Base-by-base conservation (phyloP, 441 rosid genomes). In the Adansonia grandidieri region DNA sequence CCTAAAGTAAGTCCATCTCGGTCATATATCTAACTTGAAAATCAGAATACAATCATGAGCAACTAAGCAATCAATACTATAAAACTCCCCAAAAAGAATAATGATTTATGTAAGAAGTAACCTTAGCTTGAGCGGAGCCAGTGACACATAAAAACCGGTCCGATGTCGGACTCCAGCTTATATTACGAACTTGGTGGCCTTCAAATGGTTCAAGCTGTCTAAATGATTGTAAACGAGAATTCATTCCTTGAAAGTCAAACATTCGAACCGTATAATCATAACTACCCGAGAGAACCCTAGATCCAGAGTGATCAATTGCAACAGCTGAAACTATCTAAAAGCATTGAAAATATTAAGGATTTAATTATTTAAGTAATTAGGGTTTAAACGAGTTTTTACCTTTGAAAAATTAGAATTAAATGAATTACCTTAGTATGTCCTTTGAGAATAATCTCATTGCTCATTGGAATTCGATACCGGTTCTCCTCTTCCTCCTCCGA, bases 111-210 rank as follows among this genome's bases (percentile, higher is more conserved):
- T 7, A 68, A 6, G 64, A 65, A 73, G 58, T 80, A 72, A 94
- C 98, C 97, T 96, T 96, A 80, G 99, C 99, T 80, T 96, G 99
- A 67, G 99, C 98, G 70, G 98, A 93, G 63, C 99, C 99, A 79
- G 97, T 90, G 57, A 93, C 96, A 57, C 98, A 94, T 62, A 96
- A 82, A 81, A 96, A 93, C 0, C 90, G 88, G 82, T 94, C 99
- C 2, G 97, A 88, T 0, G 95, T 83, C 15, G 99, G 99, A 81
- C 98, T 96, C 98, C 99, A 96, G 81, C 99, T 96, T 75, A 96
- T 74, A 80, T 83, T 87, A 22, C 99, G 99, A 85, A 96, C 93
- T 85, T 94, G 99, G 71, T 93, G 98, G 70, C 98, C 98, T 80
- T 96, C 98, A 72, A 81, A 89, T 14, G 99, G 99, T 85, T 96